Conservation (phyloP, 139 green algal species). For the Ulvella scutata region DNA sequence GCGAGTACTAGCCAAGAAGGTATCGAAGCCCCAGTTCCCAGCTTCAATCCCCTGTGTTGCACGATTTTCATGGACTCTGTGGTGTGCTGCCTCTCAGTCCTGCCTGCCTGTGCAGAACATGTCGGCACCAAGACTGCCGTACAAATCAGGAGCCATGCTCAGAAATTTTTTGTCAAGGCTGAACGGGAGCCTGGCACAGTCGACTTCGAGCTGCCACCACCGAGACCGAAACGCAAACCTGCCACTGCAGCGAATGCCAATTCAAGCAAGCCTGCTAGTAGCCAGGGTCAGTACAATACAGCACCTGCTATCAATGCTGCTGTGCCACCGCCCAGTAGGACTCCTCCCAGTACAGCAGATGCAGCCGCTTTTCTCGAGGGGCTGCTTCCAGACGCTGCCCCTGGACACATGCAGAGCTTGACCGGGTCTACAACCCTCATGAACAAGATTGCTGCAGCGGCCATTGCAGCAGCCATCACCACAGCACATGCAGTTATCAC, state of each 20-base stretch:
- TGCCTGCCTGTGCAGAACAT: constrained; percentile 42
- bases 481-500: neutral
- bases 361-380: neutral
- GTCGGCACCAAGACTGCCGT: constrained; percentile 88
- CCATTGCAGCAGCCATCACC: neutral
- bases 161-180: constrained; percentile 84
- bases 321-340: neutral
- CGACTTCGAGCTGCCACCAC: constrained; percentile 63
- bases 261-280: neutral
- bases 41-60: neutral
- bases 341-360: neutral
- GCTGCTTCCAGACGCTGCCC: neutral
- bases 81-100: neutral
- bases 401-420: neutral
- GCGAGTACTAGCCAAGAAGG: neutral
- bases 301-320: neutral
- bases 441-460: constrained; percentile 1
- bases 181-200: constrained; percentile 26
- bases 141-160: constrained; percentile 88
- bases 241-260: neutral
- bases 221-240: constrained; percentile 72
- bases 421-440: constrained; percentile 25
- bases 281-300: neutral
- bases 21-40: too few relatives aligned
- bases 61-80: too few relatives aligned